Evolutionary conservation across 208 protist species (phyloP), one percentile per base, ranked within the genome.

Genomic region (Wallacemonas rigidus): DNA sequence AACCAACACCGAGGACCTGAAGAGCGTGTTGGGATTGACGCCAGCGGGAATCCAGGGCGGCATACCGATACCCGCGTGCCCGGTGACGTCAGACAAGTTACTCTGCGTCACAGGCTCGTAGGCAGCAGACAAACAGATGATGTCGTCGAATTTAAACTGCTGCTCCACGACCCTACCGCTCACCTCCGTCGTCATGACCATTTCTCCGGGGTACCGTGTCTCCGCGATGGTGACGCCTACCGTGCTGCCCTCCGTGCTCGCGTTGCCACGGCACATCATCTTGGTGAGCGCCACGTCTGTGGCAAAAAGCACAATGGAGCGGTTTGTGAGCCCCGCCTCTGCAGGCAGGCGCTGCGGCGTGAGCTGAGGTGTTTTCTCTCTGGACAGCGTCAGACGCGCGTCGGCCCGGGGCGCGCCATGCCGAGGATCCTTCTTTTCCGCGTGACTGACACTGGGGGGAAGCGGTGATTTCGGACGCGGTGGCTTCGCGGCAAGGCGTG

Each of bases 121-220:
- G 14, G 60, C 60, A 8, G 60, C 60, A 8, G 60, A 44, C 12
- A 79, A 38, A 8, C 56, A 11, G 2, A 86, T 58, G 6, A 79
- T 41, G 38, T 79, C 74, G 41, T 86, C 81, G 47, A 79, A 74
- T 17, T 63, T 48, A 54, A 79, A 74, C 40, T 17, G 44, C 39
- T 74, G 17, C 68, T 45, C 54, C 50, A 69, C n/a, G 4, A 35
- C 36, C 14, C 35, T 45, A 8, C 4, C 11, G 48, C 9, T 3
- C n/a, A 4, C 6, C 9, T 43, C 64, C 39, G 17, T 57, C 48
- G 64, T n/a, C 11, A 69, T 3, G 11, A 56, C 36, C 14, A 65
- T 38, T n/a, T 65, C 60, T 5, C 60, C 60, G 8, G 7, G 11
- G n/a, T 17, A 1, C 7, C 15, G 3, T 14, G 60, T 65, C 40